Base-by-base conservation (phyloP, 2,329 filamentous ascomycete species). In the Aspergillus niger region DNA sequence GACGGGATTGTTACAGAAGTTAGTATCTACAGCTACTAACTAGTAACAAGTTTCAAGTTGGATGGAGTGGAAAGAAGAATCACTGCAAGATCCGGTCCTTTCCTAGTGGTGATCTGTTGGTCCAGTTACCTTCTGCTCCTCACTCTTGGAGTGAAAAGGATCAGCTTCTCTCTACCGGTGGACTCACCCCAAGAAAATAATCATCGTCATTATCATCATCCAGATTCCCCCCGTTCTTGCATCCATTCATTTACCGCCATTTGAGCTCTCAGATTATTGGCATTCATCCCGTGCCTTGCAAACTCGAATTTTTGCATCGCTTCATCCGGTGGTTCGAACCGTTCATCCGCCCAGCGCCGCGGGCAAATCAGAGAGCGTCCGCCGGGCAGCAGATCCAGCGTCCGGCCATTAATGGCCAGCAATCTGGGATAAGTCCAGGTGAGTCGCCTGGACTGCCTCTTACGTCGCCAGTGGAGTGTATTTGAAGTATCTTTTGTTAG, bases 291-390 rank as follows among this genome's bases (percentile, higher is more conserved):
- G 41, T 44, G 41, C 41, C 41, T 44, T 44, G 41, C 41, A 24
- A 44, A 44, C 22, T 44, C 10, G 22, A 49, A 28, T 10, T 49
- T 49, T 49, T 49, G 26, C 15, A 24, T 28, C 30, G 20, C 22
- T 26, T 30, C 44, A 24, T 49, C 44, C 44, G 22, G 22, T 49
- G 44, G 44, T 39, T 47, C 22, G 55, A 57, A 57, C 44, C 55
- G 48, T 15, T 32, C 50, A 48, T 57, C 47, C 50, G 36, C 28
- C 20, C 28, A 8, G 52, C 48, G 26, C 41, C 48, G 59, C 58
- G 63, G 59, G 60, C 67, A 67, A 67, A 69, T 69, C 65, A 69
- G 59, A 62, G 58, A 24, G 41, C 49, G 54, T 47, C 55, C 61
- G 64, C 50, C 57, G 54, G 41, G 57, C 67, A 69, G 53, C 24